These are phyloP conservation scores for Fusarium graminum DNA, from an alignment of 2,329 filamentous ascomycete genomes.

Conservation along the genomic window DNA sequence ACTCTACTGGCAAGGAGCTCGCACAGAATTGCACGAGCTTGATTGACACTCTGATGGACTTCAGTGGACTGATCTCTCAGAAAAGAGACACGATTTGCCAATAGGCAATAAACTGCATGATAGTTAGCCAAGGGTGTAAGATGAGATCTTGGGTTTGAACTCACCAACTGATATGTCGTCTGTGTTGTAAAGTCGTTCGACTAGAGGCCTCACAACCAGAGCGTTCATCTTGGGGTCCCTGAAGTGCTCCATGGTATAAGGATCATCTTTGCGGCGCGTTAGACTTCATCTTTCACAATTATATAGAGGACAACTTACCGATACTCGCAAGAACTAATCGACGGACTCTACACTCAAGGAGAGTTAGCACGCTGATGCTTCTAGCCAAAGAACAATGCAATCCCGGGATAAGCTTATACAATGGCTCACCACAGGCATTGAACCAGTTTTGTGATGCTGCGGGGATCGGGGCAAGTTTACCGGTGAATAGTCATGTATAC, in stretches of 20 bases:
- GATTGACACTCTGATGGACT: slow-evolving; percentile 77
- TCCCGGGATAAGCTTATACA: slow-evolving; percentile 5
- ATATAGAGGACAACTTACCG: slow-evolving; percentile 29
- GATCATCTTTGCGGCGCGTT: slow-evolving; percentile 53
- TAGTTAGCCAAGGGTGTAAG: slow-evolving; percentile 5
- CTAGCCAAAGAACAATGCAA: not conserved
- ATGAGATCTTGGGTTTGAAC: slow-evolving; percentile 30
- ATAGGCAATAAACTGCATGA: slow-evolving; percentile 73
- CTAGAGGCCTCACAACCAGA: slow-evolving; percentile 74
- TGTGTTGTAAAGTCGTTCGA: slow-evolving; percentile 74
- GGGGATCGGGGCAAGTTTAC: slow-evolving; percentile 37
- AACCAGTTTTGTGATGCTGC: slow-evolving; percentile 1
- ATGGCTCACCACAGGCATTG: slow-evolving; percentile 4
- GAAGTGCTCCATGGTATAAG: slow-evolving; percentile 70
- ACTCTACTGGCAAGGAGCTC: slow-evolving; percentile 77
- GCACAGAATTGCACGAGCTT: slow-evolving; percentile 75
- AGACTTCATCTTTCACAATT: slow-evolving; percentile 5
- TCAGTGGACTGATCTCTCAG: slow-evolving; percentile 74
- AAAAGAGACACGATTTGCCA: slow-evolving; percentile 79
- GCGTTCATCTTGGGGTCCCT: slow-evolving; percentile 76
- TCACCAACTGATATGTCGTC: slow-evolving; percentile 73
- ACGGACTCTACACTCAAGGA: slow-evolving; percentile 48
- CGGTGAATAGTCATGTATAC: slow-evolving; percentile 51
- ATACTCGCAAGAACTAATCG: slow-evolving; percentile 49
- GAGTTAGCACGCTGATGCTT: slow-evolving; percentile 42